These are phyloP conservation scores for Aureobasidium sp. DNA, from an alignment of 2,329 filamentous ascomycete genomes.

Conservation along the genomic window DNA sequence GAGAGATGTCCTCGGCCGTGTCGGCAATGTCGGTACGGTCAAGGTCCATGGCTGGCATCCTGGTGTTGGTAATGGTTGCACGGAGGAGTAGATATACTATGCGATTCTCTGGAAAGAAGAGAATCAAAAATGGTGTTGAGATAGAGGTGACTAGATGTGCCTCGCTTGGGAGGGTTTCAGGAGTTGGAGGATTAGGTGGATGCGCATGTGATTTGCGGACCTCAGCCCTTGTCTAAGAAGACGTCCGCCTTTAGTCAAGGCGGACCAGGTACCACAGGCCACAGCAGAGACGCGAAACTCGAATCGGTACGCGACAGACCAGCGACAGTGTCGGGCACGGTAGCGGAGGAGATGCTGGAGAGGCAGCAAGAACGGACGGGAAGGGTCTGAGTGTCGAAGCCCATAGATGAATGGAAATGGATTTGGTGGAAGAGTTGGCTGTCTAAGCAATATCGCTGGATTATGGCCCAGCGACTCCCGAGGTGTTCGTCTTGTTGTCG, in stretches of 20 bases:
- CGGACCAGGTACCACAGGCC: conserved; percentile 39
- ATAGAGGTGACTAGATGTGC: not conserved
- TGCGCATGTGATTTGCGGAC: not conserved
- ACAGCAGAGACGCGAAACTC: conserved; percentile 39
- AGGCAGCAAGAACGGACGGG: conserved; percentile 3
- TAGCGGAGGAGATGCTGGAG: not conserved
- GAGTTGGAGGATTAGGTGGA: not conserved
- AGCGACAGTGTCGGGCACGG: conserved; percentile 1
- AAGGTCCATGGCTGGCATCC: conserved; percentile 29
- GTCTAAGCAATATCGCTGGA: conserved; percentile 5
- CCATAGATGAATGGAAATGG: conserved; percentile 3
- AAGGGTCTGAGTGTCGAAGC: conserved; percentile 2
- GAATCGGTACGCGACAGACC: conserved; percentile 26
- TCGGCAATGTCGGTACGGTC: conserved; percentile 18
- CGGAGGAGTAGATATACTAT: not conserved
- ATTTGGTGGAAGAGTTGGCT: not conserved
- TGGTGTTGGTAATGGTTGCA: conserved; percentile 2
- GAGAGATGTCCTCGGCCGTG: conserved; percentile 24
- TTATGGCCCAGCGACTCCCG: not conserved
- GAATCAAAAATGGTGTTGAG: not conserved
- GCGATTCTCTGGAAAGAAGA: not conserved
- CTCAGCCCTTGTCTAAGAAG: not conserved
- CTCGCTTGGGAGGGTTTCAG: not conserved
- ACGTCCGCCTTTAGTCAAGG: conserved; percentile 44
- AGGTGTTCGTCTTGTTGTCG: not conserved